phyloP scores from a whole-genome alignment of 1,284 basidiomycete species.

The Butyriboletus appendiculatus region DNA sequence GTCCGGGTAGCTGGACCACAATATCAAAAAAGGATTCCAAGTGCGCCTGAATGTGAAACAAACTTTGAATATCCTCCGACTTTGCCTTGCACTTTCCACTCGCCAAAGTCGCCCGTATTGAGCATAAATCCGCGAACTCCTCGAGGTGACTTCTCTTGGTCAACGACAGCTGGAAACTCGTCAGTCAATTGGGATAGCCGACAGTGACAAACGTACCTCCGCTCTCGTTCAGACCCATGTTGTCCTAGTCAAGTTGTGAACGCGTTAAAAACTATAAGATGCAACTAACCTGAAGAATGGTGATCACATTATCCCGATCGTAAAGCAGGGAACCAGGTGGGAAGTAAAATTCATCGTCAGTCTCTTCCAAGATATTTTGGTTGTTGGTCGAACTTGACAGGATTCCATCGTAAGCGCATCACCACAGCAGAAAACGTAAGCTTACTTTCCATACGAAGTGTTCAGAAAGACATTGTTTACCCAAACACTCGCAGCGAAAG shows the following conservation, averaged over 20 bases:
- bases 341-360: conserved; percentile 64
- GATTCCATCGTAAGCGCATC: conserved; percentile 1
- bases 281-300: conserved; percentile 61
- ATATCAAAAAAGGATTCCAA: conserved; percentile 2
- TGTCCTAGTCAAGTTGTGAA: conserved; percentile 50
- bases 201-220: conserved; percentile 37
- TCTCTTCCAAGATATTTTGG: conserved; percentile 55
- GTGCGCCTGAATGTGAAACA: conserved; percentile 18
- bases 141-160: conserved; percentile 63
- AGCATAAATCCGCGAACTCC: conserved; percentile 77
- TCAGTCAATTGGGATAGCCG: conserved; percentile 16
- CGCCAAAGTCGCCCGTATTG: conserved; percentile 55
- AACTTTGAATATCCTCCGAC: conserved; percentile 72
- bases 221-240: conserved; percentile 76
- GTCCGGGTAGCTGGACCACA: conserved; percentile 55
- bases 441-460: conserved; percentile 72
- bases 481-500: conserved; percentile 79
- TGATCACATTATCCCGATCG: conserved; percentile 70
- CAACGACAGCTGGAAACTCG: conserved; percentile 20
- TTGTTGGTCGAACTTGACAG: conserved; percentile 61
- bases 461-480: conserved; percentile 73
- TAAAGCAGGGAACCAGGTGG: conserved; percentile 50
- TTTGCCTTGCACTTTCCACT: conserved; percentile 85
- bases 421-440: conserved; percentile 6
- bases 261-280: neutral